phyloP scores from a whole-genome alignment of 2,329 filamentous ascomycete species.

The Aspergillus calidoustus region DNA sequence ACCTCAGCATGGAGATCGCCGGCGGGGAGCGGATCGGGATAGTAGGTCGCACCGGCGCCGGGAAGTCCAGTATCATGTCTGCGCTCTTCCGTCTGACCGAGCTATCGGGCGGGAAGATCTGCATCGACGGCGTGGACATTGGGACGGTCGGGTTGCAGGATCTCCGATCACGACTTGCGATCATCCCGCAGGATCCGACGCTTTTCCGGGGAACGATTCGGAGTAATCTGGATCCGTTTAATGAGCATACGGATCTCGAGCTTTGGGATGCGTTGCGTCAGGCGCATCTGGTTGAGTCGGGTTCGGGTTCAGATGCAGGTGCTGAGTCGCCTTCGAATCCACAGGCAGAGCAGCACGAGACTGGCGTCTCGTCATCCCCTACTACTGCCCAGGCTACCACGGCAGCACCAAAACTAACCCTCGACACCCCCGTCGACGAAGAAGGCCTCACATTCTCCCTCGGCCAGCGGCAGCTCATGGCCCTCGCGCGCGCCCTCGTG shows the following conservation, averaged over 20 bases:
- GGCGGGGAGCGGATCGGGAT: slow-evolving; percentile 55
- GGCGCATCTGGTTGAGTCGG: slow-evolving; percentile 52
- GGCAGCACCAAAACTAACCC: slow-evolving; percentile 33
- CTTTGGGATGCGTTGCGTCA: slow-evolving; percentile 53
- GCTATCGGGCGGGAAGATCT: slow-evolving; percentile 45
- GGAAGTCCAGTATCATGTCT: slow-evolving; percentile 53
- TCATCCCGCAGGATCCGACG: slow-evolving; percentile 53
- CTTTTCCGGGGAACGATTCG: slow-evolving; percentile 51
- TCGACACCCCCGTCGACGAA: slow-evolving; percentile 86
- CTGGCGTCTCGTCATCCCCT: too few species aligned
- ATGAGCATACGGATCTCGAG: slow-evolving; percentile 51
- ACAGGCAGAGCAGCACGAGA: not conserved
- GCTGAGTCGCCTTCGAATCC: not conserved
- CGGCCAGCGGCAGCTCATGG: slow-evolving; percentile 94
- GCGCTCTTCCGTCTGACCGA: slow-evolving; percentile 51
- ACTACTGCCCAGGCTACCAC: not conserved
- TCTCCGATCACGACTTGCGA: slow-evolving; percentile 48
- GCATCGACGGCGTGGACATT: slow-evolving; percentile 51
- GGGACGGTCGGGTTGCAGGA: slow-evolving; percentile 46
- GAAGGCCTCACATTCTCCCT: slow-evolving; percentile 96
- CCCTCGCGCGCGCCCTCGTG: slow-evolving; percentile 86
- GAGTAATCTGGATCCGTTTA: slow-evolving; percentile 52
- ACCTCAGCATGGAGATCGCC: slow-evolving; percentile 57
- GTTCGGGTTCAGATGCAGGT: slow-evolving; percentile 37
- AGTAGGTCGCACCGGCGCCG: slow-evolving; percentile 51